A percentile compares a stretch with the other conserved stretches of the same genome.
phyloP scores from a whole-genome alignment of 2,329 filamentous ascomycete genomes.

The Dactylellina cionopaga region DNA sequence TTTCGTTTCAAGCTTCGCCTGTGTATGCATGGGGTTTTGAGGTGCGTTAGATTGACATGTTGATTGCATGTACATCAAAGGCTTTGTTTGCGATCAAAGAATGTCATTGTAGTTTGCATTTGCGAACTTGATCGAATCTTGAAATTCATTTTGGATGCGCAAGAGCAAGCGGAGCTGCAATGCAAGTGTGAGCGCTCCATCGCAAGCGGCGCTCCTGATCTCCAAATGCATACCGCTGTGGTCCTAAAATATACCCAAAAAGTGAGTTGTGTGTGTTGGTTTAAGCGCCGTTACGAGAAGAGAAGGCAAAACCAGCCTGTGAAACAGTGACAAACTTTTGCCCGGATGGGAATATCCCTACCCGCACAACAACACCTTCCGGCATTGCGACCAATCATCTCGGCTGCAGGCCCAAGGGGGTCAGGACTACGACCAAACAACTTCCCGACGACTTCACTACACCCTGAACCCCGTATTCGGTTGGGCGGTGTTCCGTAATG shows the following conservation, averaged over 20 bases:
- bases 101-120: constrained; percentile 22
- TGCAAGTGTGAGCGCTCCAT: constrained; percentile 21
- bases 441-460: constrained; percentile 13
- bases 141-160: constrained; percentile 7
- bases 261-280: constrained; percentile 43
- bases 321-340: constrained; percentile 36
- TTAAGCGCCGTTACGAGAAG: constrained; percentile 40
- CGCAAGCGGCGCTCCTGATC: constrained; percentile 23
- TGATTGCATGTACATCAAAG: constrained; percentile 32
- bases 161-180: constrained; percentile 24
- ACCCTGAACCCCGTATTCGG: constrained; percentile 2
- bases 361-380: background rate
- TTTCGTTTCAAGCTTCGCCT: constrained; percentile 15
- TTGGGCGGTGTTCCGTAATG: constrained; percentile 10
- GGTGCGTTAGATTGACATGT: constrained; percentile 20
- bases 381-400: constrained; percentile 31
- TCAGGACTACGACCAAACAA: too few species aligned
- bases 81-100: constrained; percentile 37
- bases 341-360: constrained; percentile 33
- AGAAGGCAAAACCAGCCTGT: constrained; percentile 32
- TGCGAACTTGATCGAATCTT: background rate
- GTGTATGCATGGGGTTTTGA: constrained; percentile 12
- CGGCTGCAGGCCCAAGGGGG: too few species aligned
- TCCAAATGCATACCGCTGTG: constrained; percentile 15
- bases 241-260: constrained; percentile 9